A percentile compares a stretch with the other conserved stretches of the same genome.
These are phyloP conservation scores for Jatropha podagrica DNA, from an alignment of 441 rosid species.

Conservation along the genomic window DNA sequence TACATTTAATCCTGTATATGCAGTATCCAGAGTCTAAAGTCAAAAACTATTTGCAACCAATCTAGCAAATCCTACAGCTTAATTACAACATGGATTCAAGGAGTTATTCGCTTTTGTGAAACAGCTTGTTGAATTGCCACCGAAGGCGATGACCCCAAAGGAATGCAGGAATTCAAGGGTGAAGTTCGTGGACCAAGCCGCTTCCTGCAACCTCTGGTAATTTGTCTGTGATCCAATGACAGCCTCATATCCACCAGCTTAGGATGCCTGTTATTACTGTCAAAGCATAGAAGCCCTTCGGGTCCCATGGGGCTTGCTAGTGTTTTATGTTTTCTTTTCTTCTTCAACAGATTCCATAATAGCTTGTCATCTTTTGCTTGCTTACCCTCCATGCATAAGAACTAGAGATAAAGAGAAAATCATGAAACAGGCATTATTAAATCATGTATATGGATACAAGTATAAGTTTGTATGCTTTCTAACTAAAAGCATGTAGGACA, in stretches of 20 bases:
- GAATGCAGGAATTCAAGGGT: conserved; percentile 16
- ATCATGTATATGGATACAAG: too few species aligned
- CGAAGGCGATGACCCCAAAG: conserved; percentile 39
- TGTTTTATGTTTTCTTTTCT: conserved; percentile 37
- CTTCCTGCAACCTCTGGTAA: not conserved
- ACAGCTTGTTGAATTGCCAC: conserved; percentile 21
- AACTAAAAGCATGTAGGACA: not conserved
- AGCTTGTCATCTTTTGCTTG: conserved; percentile 37
- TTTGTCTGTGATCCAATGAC: conserved; percentile 12
- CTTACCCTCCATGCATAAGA: conserved; percentile 32
- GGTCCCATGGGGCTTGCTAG: conserved; percentile 53
- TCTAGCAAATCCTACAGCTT: not conserved
- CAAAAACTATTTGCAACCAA: not conserved
- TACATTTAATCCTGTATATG: too few species aligned
- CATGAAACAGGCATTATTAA: too few species aligned
- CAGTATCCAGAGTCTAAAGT: not conserved
- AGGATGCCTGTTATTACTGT: conserved; percentile 14
- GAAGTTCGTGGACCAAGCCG: conserved; percentile 24
- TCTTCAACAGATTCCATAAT: conserved; percentile 44
- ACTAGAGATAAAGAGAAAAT: conserved; percentile 26
- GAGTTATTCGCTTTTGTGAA: conserved; percentile 13
- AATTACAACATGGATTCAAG: not conserved
- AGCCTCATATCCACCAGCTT: conserved; percentile 15
- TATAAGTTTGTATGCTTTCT: not conserved
- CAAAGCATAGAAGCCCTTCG: conserved; percentile 27